A percentile compares a stretch with the other conserved stretches of the same genome.
Conservation (phyloP, 2,329 filamentous ascomycete species). For the Colletotrichum truncatum region DNA sequence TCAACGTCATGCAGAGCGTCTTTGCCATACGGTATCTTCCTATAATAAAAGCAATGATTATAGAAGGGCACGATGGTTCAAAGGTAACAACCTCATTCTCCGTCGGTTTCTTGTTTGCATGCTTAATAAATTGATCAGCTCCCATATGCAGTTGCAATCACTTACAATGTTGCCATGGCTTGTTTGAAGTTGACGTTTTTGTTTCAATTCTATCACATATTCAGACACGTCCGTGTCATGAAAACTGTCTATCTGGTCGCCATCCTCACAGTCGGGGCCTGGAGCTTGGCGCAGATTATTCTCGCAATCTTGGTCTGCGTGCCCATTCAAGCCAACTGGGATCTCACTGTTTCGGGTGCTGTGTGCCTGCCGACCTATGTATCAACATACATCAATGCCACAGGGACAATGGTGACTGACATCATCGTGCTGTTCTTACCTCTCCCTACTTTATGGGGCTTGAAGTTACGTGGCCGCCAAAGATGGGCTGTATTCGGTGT, state of each 20-base stretch:
- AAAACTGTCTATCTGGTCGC: conserved; percentile 9
- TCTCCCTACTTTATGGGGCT: conserved; percentile 4
- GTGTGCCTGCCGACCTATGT: not conserved
- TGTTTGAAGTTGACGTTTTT: conserved; percentile 9
- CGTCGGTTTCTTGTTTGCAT: no score
- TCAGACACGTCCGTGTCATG: conserved; percentile 8
- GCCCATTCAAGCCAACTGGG: conserved; percentile 11
- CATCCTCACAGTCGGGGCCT: conserved; percentile 7
- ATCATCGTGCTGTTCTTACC: conserved; percentile 21
- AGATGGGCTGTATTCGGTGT: conserved; percentile 7
- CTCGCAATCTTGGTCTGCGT: conserved; percentile 5
- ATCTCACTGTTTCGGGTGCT: not conserved
- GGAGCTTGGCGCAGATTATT: conserved; percentile 2
- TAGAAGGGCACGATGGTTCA: not conserved
- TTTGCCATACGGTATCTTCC: not conserved
- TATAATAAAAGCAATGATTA: not conserved
- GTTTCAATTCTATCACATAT: conserved; percentile 14
- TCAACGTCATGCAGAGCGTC: not conserved
- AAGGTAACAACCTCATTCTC: not conserved
- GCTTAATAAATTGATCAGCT: not conserved
- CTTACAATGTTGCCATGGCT: conserved; percentile 6
- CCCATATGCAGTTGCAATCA: not conserved
- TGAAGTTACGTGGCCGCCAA: not conserved
- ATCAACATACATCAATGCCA: not conserved
- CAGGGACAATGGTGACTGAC: conserved; percentile 10